Evolutionary conservation across 352 stramenopile species (phyloP).

Genomic region (Plasmopara viticola): DNA sequence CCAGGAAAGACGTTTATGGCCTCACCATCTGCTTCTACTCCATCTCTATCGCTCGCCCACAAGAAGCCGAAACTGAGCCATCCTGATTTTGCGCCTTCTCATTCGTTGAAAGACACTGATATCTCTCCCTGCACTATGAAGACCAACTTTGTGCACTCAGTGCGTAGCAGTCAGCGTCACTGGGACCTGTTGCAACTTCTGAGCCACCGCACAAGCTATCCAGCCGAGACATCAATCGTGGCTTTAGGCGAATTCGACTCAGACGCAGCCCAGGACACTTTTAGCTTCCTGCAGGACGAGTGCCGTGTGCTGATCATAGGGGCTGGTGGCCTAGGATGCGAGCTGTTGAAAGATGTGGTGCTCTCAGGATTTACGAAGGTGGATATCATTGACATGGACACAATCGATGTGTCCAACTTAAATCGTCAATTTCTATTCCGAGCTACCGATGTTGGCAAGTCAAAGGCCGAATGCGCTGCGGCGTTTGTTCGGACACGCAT

Average conservation of each 20-base stretch:
- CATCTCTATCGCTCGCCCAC: conserved; percentile 28
- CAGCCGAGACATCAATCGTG: conserved; percentile 73
- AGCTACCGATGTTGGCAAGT: conserved; percentile 85
- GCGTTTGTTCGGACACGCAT: conserved; percentile 94
- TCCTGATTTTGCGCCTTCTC: conserved; percentile 5
- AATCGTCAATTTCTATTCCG: conserved; percentile 98
- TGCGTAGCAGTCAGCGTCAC: conserved; percentile 40
- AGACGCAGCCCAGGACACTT: conserved; percentile 44
- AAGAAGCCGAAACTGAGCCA: conserved; percentile 45
- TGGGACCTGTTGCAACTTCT: conserved; percentile 72
- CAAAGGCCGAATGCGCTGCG: conserved; percentile 87
- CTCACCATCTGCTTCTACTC: conserved; percentile 25
- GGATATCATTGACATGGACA: conserved; percentile 96
- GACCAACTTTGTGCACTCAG: conserved; percentile 16
- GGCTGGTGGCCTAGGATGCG: conserved; percentile 92
- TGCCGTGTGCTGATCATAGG: conserved; percentile 91
- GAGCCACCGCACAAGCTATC: conserved; percentile 59
- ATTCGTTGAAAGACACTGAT: conserved; percentile 10
- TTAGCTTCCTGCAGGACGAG: conserved; percentile 67
- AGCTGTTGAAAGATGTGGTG: conserved; percentile 93
- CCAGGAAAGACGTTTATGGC: conserved; percentile 29
- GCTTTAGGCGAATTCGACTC: conserved; percentile 91
- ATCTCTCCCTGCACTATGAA: conserved; percentile 8
- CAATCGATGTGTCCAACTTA: conserved; percentile 97
- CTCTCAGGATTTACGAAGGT: conserved; percentile 93